phyloP scores from a whole-genome alignment of 306 rosid genomes.

The Prunus mira region DNA sequence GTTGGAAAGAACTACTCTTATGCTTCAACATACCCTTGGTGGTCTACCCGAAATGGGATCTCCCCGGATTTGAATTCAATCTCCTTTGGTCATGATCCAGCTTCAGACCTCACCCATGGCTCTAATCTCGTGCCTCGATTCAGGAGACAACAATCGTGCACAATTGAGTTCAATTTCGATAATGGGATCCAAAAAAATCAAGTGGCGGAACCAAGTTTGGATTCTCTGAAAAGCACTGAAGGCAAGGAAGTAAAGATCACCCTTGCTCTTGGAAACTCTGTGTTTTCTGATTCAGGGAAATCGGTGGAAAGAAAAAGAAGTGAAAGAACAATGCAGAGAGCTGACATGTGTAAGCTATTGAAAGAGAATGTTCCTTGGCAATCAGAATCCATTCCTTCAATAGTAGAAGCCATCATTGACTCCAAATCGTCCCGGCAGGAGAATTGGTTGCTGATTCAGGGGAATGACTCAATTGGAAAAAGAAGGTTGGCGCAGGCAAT shows the following conservation, averaged over 20 bases:
- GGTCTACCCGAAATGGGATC: constrained; percentile 46
- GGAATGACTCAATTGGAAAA: constrained; percentile 71
- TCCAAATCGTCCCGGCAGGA: constrained; percentile 45
- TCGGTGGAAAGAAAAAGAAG: constrained; percentile 37
- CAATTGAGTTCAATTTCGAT: constrained; percentile 75
- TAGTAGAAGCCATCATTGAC: constrained; percentile 63
- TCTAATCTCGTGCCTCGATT: constrained; percentile 52
- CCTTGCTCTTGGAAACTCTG: constrained; percentile 78
- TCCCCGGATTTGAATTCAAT: constrained; percentile 58
- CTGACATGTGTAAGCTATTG: constrained; percentile 58
- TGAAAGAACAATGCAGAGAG: constrained; percentile 45
- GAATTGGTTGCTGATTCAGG: constrained; percentile 71
- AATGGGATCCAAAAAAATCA: constrained; percentile 39
- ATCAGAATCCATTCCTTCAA: constrained; percentile 61
- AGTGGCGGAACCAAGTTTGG: constrained; percentile 45
- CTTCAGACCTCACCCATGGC: constrained; percentile 28
- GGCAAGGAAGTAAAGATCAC: constrained; percentile 66
- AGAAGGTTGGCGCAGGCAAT: constrained; percentile 65
- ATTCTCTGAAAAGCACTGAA: constrained; percentile 49
- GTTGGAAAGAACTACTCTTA: constrained; percentile 46
- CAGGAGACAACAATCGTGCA: constrained; percentile 72
- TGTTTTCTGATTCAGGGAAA: constrained; percentile 46
- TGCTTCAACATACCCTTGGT: constrained; percentile 58
- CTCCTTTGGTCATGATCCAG: constrained; percentile 53
- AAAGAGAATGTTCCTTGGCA: constrained; percentile 98